Evolutionary conservation across 192 early-diverging fungal species (phyloP).

Genomic region (Coemansia javaensis): DNA sequence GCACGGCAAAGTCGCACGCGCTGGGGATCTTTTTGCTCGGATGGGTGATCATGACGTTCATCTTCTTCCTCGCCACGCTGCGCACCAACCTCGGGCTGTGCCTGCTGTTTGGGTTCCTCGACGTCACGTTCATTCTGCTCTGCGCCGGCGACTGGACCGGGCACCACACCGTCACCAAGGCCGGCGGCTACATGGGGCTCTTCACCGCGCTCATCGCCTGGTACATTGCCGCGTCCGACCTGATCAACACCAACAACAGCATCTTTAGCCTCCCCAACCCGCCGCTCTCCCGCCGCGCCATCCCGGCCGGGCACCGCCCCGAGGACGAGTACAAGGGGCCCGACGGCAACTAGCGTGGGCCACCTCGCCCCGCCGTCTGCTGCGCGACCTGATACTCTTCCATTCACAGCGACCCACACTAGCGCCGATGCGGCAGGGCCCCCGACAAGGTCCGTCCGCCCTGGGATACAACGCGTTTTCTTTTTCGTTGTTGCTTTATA

Average conservation of each 20-base stretch:
- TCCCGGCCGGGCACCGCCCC: background rate
- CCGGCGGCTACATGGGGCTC: constrained; percentile 69
- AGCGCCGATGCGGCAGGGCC: no score
- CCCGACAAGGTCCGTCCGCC: no score
- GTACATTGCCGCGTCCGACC: constrained; percentile 66
- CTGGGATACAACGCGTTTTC: background rate
- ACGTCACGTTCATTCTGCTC: constrained; percentile 66
- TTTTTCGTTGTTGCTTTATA: background rate
- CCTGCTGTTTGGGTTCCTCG: constrained; percentile 61
- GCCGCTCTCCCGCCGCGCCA: constrained; percentile 19
- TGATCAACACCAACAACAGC: constrained; percentile 53
- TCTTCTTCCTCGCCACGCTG: constrained; percentile 62
- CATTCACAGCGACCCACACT: no score
- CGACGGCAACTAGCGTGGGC: constrained; percentile 7
- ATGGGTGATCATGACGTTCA: constrained; percentile 68
- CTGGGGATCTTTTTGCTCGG: constrained; percentile 63
- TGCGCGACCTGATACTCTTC: no score
- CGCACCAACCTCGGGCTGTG: constrained; percentile 60
- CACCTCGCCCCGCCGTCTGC: background rate
- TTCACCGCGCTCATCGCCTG: constrained; percentile 71
- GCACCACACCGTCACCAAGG: constrained; percentile 46
- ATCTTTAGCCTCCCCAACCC: constrained; percentile 57
- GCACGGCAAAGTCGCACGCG: constrained; percentile 34
- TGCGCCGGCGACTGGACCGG: constrained; percentile 57
- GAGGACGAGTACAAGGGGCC: constrained; percentile 40